phyloP scores from a whole-genome alignment of 140 eudicot species.

The Anethum foeniculum region DNA sequence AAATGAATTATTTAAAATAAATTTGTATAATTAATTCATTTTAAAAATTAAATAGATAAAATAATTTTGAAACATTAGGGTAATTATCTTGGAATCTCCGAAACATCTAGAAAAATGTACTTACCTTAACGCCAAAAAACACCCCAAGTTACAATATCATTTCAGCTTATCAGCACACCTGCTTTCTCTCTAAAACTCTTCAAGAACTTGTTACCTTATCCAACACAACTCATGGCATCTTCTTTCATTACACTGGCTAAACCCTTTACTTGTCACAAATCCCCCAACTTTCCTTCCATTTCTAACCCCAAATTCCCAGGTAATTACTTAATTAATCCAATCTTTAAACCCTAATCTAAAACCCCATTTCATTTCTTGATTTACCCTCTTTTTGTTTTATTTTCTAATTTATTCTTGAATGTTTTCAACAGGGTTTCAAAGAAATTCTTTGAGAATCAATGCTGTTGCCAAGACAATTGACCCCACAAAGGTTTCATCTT shows the following conservation, averaged over 20 bases:
- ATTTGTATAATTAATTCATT: too few species aligned
- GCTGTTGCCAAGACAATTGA: slow-evolving; percentile 66
- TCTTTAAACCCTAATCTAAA: slow-evolving; percentile 3
- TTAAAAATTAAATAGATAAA: too few species aligned
- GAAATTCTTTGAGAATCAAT: slow-evolving; percentile 45
- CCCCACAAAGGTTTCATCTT: slow-evolving; percentile 62
- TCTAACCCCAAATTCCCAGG: slow-evolving; percentile 28
- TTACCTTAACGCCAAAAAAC: too few species aligned
- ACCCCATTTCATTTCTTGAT: slow-evolving; percentile 2
- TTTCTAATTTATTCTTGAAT: not conserved
- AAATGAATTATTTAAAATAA: too few species aligned
- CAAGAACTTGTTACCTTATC: not conserved
- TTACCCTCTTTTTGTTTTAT: not conserved
- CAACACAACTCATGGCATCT: slow-evolving; percentile 60
- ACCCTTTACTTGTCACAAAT: slow-evolving; percentile 46
- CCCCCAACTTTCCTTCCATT: slow-evolving; percentile 22
- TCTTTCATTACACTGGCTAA: slow-evolving; percentile 43
- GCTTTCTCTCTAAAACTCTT: not conserved
- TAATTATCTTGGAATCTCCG: too few species aligned
- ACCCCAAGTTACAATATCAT: too few species aligned
- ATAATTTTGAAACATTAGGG: too few species aligned
- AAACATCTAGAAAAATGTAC: too few species aligned
- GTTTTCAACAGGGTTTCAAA: slow-evolving; percentile 32
- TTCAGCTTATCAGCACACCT: not conserved
- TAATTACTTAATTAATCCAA: not conserved